These are phyloP conservation scores for Angomonas ambiguus DNA, from an alignment of 208 protist species.

Conservation along the genomic window DNA sequence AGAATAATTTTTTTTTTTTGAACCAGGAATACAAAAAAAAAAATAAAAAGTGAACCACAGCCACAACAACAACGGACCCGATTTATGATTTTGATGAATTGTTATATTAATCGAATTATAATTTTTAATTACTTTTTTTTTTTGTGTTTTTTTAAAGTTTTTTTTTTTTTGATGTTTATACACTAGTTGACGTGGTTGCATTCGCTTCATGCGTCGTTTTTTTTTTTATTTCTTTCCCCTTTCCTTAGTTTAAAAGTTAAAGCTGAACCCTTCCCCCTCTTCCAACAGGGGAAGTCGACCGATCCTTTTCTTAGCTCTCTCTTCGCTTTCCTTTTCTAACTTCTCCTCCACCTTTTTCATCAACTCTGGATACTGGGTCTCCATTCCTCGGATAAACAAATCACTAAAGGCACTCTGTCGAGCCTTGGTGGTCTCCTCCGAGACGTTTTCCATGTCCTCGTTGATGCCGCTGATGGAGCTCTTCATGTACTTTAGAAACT, in stretches of 20 bases:
- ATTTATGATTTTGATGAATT: too few relatives aligned
- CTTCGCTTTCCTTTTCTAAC: slow-evolving; percentile 42
- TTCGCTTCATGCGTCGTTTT: slow-evolving; percentile 1
- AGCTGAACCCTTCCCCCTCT: slow-evolving; percentile 62
- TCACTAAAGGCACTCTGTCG: slow-evolving; percentile 51
- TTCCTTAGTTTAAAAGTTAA: slow-evolving; percentile 51
- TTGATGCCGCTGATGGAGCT: slow-evolving; percentile 81
- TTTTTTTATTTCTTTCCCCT: slow-evolving; percentile 1
- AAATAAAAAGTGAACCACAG: too few relatives aligned
- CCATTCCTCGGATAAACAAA: slow-evolving; percentile 66
- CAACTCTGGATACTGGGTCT: slow-evolving; percentile 37
- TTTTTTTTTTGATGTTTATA: neutral
- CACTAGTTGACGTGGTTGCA: neutral
- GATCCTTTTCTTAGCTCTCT: slow-evolving; percentile 40
- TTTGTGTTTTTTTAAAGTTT: neutral
- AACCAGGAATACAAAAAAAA: neutral
- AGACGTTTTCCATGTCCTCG: slow-evolving; percentile 65
- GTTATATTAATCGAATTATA: too few relatives aligned
- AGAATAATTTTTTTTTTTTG: neutral
- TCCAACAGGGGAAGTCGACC: slow-evolving; percentile 48
- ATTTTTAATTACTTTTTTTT: neutral
- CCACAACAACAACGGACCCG: too few relatives aligned
- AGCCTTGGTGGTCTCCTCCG: slow-evolving; percentile 30
- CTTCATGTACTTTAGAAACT: slow-evolving; percentile 82
- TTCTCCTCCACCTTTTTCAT: slow-evolving; percentile 54